A percentile compares a stretch with the other conserved stretches of the same genome.
phyloP scores from a whole-genome alignment of 2,329 filamentous ascomycete genomes.

The Thelonectria rubi region DNA sequence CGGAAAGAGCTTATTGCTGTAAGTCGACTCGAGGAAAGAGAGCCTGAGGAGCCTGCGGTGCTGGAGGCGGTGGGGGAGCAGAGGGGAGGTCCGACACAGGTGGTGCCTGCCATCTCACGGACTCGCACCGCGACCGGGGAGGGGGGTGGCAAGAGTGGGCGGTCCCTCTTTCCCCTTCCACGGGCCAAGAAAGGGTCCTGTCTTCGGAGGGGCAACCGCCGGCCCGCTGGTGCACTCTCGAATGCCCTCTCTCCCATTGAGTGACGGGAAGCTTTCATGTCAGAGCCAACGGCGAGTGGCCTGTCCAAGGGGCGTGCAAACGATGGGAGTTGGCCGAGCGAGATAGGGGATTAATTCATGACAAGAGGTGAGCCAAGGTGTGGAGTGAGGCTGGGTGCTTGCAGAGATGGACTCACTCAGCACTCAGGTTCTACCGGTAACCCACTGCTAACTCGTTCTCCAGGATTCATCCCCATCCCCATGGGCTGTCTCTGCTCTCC shows the following conservation, averaged over 20 bases:
- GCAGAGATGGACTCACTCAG: slow-evolving; percentile 7
- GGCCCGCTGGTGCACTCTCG: slow-evolving; percentile 20
- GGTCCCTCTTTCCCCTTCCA: slow-evolving; percentile 12
- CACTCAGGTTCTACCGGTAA: no score
- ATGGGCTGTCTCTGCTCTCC: background rate
- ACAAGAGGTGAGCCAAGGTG: slow-evolving; percentile 14
- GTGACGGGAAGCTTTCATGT: slow-evolving; percentile 39
- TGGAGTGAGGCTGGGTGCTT: slow-evolving; percentile 19
- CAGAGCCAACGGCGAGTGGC: slow-evolving; percentile 28
- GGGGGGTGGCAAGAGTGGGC: background rate
- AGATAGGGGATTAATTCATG: slow-evolving; percentile 27
- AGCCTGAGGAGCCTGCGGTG: background rate
- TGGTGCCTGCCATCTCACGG: slow-evolving; percentile 7
- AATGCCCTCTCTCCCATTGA: slow-evolving; percentile 19
- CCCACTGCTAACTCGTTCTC: no score
- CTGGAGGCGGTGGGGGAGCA: background rate
- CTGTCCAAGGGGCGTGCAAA: slow-evolving; percentile 21
- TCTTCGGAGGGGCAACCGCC: slow-evolving; percentile 24
- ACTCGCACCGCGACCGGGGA: background rate
- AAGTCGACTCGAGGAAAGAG: background rate
- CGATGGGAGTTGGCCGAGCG: slow-evolving; percentile 22
- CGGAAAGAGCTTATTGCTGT: background rate
- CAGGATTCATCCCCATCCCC: background rate
- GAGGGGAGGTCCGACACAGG: slow-evolving; percentile 20
- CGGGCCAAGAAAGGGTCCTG: slow-evolving; percentile 23